Percentiles rank a stretch among this genome's conserved stretches.
These are phyloP conservation scores for Fusarium odoratissimum DNA, from an alignment of 2,329 filamentous ascomycete species.

Conservation along the genomic window DNA sequence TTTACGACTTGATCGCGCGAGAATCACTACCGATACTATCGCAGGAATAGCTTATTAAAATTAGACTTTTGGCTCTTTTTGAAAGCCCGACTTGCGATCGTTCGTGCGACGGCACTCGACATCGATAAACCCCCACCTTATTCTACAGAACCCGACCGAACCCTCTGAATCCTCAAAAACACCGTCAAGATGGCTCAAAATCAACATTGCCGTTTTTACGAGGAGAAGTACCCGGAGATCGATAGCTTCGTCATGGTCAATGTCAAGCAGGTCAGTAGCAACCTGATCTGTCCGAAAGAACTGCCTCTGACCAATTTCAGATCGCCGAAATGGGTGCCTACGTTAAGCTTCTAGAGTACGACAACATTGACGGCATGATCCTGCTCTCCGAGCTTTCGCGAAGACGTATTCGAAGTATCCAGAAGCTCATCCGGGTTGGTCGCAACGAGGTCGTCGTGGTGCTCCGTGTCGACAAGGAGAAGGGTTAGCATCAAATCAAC, in stretches of 20 bases:
- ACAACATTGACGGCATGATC: constrained; percentile 99
- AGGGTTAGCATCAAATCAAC: constrained; percentile 67
- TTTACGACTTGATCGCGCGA: constrained; percentile 39
- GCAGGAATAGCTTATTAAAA: constrained; percentile 1
- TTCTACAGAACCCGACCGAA: constrained; percentile 41
- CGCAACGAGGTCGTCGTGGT: constrained; percentile 99
- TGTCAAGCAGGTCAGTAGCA: constrained; percentile 84
- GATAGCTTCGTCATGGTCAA: constrained; percentile 99
- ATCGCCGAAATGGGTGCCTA: constrained; percentile 99
- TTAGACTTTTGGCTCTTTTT: constrained; percentile 27
- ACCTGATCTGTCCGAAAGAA: constrained; percentile 14
- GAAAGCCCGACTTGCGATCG: constrained; percentile 36
- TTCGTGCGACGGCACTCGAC: constrained; percentile 42
- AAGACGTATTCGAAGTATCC: constrained; percentile 97
- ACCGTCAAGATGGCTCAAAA: constrained; percentile 83
- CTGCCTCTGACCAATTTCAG: constrained; percentile 57
- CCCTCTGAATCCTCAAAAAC: constrained; percentile 43
- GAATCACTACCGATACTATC: constrained; percentile 13
- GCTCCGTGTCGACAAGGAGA: constrained; percentile 98
- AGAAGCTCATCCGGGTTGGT: constrained; percentile 98
- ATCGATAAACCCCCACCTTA: constrained; percentile 48
- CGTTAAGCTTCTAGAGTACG: constrained; percentile 99
- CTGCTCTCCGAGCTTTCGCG: constrained; percentile 96
- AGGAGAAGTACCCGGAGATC: constrained; percentile 94
- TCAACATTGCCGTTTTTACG: constrained; percentile 96